Evolutionary conservation across 2,329 filamentous ascomycete species (phyloP).

Genomic region (Cladosporium sp.): DNA sequence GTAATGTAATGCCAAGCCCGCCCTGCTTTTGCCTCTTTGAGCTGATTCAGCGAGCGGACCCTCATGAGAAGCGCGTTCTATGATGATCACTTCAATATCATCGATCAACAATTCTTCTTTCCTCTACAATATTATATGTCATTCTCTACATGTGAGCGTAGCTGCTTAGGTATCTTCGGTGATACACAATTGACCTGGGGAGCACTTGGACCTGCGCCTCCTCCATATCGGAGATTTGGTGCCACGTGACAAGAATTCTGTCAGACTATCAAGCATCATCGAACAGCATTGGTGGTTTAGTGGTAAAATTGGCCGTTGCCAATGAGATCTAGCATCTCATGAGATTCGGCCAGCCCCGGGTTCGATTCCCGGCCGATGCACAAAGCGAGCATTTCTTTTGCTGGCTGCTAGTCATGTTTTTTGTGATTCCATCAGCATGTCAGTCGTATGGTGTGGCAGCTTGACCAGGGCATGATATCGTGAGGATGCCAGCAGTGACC

Average conservation of each 20-base stretch:
- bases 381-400: background rate
- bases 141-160: too few species aligned
- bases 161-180: too few species aligned
- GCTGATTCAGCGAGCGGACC: conserved; percentile 15
- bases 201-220: background rate
- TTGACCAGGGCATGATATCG: background rate
- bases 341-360: conserved; percentile 15
- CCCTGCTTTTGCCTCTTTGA: background rate
- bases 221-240: background rate
- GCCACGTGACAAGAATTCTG: too few species aligned
- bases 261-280: too few species aligned
- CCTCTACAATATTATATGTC: background rate
- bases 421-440: background rate
- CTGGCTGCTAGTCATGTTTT: background rate
- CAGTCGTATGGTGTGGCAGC: background rate
- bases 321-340: background rate
- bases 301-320: conserved; percentile 18
- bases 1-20: conserved; percentile 12
- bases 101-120: background rate
- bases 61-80: background rate
- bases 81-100: too few species aligned
- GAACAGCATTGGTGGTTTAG: conserved; percentile 17
- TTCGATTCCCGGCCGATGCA: conserved; percentile 20
- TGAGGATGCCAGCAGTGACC: background rate
- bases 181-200: too few species aligned